Percentiles rank a stretch among this genome's conserved stretches.
Evolutionary conservation across 208 protist species (phyloP).

Genomic region (Crithidia sp.): DNA sequence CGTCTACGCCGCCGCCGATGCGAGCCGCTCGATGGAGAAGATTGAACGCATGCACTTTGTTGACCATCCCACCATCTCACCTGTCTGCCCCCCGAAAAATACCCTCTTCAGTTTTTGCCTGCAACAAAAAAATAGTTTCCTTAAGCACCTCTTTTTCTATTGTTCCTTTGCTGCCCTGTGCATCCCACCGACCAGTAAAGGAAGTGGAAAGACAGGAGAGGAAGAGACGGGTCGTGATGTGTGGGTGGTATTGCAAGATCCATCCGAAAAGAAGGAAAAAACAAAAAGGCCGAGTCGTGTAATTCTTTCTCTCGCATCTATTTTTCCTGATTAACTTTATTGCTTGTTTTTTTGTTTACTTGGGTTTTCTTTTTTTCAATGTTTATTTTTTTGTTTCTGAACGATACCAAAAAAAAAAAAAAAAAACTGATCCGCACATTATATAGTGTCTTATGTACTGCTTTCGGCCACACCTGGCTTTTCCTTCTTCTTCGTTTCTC

Average conservation of each 20-base stretch:
- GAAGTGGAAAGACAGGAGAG: constrained; percentile 4
- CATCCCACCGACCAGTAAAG: not conserved
- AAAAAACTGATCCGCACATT: too few species aligned
- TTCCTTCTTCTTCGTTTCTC: too few species aligned
- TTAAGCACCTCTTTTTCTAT: not conserved
- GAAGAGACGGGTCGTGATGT: not conserved
- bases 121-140: not conserved
- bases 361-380: constrained; percentile 6
- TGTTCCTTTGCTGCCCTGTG: not conserved
- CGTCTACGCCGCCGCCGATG: not conserved
- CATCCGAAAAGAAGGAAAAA: constrained; percentile 15
- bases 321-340: not conserved
- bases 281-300: constrained; percentile 28
- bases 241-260: too few species aligned
- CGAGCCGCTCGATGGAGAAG: not conserved
- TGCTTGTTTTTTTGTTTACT: constrained; percentile 10
- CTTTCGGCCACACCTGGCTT: too few species aligned
- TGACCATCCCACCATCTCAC: not conserved
- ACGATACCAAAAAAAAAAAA: too few species aligned
- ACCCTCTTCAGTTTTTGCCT: not conserved
- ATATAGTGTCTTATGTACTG: too few species aligned
- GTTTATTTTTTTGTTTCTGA: not conserved
- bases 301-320: constrained; percentile 17
- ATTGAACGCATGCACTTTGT: not conserved
- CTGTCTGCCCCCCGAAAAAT: too few species aligned